These are phyloP conservation scores for Buxus sempervirens DNA, from an alignment of 164 flowering plant species.

Conservation along the genomic window DNA sequence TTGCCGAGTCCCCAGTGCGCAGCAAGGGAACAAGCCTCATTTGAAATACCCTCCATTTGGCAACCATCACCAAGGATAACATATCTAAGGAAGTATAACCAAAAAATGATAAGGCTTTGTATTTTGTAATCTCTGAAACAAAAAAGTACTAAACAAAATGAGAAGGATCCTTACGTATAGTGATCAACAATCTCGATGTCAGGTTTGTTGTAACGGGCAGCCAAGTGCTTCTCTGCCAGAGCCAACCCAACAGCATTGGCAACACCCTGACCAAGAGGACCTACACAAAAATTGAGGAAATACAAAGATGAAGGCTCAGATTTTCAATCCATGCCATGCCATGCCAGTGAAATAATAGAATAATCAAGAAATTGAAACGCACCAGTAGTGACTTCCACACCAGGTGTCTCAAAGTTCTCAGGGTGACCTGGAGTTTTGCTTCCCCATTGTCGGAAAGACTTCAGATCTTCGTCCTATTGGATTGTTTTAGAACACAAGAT, in stretches of 20 bases:
- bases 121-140: background rate
- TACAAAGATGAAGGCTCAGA: background rate
- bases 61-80: constrained; percentile 91
- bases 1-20: constrained; percentile 99
- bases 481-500: background rate
- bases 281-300: constrained; percentile 29
- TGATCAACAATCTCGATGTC: constrained; percentile 87
- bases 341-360: background rate
- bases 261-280: constrained; percentile 99
- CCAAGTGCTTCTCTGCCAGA: constrained; percentile 97
- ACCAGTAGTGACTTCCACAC: constrained; percentile 99
- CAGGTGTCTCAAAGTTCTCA: constrained; percentile 98
- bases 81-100: constrained; percentile 40
- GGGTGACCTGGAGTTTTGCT: constrained; percentile 99
- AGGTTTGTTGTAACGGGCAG: constrained; percentile 92
- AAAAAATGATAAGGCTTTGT: background rate
- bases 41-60: constrained; percentile 95
- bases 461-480: constrained; percentile 84
- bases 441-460: constrained; percentile 94
- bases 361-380: constrained; percentile 11
- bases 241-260: constrained; percentile 98
- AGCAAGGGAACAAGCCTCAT: constrained; percentile 95
- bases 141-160: background rate
- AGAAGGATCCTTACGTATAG: constrained; percentile 63
- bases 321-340: background rate